Evolutionary conservation across 495 filamentous ascomycete genomes (phyloP).

Genomic region (Pyronema domesticum): DNA sequence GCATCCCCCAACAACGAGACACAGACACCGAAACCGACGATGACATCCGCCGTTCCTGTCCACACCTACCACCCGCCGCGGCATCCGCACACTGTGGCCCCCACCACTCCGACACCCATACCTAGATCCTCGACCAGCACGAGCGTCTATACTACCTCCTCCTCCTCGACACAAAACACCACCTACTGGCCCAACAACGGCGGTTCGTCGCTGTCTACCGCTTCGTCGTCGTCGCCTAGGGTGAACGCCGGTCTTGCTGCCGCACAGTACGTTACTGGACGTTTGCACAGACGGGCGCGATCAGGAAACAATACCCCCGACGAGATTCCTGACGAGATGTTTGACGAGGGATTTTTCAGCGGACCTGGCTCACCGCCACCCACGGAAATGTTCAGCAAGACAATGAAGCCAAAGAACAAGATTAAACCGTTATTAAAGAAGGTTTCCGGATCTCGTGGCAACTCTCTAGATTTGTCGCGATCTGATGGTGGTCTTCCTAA

Average conservation of each 20-base stretch:
- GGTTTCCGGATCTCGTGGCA: conserved; percentile 20
- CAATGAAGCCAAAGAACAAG: conserved; percentile 18
- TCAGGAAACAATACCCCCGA: conserved; percentile 17
- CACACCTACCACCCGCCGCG: conserved; percentile 22
- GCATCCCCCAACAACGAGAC: too few species aligned
- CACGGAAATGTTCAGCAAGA: conserved; percentile 10
- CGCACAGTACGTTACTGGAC: conserved; percentile 20
- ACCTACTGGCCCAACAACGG: conserved; percentile 19
- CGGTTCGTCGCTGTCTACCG: conserved; percentile 16
- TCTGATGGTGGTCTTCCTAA: conserved; percentile 22
- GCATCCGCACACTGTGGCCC: conserved; percentile 16
- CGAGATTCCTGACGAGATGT: conserved; percentile 15
- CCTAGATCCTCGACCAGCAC: conserved; percentile 13
- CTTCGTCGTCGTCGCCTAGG: conserved; percentile 17
- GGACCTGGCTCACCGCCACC: conserved; percentile 19
- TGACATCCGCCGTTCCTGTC: conserved; percentile 20
- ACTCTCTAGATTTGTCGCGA: conserved; percentile 23
- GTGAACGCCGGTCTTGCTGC: conserved; percentile 20
- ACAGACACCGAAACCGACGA: conserved; percentile 2
- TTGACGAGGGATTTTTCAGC: conserved; percentile 23
- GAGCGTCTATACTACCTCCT: conserved; percentile 20
- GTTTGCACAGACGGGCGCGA: conserved; percentile 21
- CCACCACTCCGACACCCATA: conserved; percentile 16
- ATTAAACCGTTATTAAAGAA: conserved; percentile 25
- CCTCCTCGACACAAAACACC: conserved; percentile 11